These are phyloP conservation scores for Cladosporium velox DNA, from an alignment of 2,329 filamentous ascomycete species.

Conservation along the genomic window DNA sequence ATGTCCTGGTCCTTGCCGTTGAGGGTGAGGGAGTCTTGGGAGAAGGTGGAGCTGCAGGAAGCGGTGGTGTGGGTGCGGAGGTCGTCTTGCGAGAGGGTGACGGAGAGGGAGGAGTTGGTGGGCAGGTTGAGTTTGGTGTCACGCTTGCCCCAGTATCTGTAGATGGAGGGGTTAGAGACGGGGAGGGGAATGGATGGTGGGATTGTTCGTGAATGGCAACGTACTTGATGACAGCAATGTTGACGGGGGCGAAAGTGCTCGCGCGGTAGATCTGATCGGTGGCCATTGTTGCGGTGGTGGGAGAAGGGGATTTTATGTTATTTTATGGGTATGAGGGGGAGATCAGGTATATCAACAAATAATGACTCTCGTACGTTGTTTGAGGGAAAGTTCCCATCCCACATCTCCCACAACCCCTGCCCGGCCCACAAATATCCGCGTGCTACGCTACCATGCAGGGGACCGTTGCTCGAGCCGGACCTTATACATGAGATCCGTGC, in stretches of 20 bases:
- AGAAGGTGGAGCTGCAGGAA: conserved; percentile 76
- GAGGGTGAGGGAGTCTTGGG: conserved; percentile 71
- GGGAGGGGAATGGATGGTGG: conserved; percentile 23
- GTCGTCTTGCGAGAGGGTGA: conserved; percentile 91
- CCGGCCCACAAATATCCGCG: background rate
- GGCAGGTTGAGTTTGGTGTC: conserved; percentile 92
- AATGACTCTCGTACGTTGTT: conserved; percentile 7
- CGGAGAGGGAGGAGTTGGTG: conserved; percentile 95
- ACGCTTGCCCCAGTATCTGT: conserved; percentile 92
- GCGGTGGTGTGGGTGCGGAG: conserved; percentile 95
- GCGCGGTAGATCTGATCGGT: conserved; percentile 71
- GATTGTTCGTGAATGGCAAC: conserved; percentile 28
- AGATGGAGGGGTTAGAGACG: conserved; percentile 21
- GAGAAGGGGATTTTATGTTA: background rate
- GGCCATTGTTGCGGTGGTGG: conserved; percentile 38
- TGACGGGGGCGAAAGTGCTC: conserved; percentile 94
- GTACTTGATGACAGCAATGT: conserved; percentile 97
- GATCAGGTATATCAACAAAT: background rate
- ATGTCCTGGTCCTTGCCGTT: conserved; percentile 84
- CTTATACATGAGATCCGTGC: background rate
- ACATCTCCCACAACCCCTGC: background rate
- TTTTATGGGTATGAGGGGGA: background rate
- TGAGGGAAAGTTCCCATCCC: conserved; percentile 5
- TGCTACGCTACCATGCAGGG: background rate
- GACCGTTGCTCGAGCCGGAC: background rate